A percentile compares a stretch with the other conserved stretches of the same genome.
Conservation (phyloP, 805 yeast genomes). For the Lachancea thermotolerans region DNA sequence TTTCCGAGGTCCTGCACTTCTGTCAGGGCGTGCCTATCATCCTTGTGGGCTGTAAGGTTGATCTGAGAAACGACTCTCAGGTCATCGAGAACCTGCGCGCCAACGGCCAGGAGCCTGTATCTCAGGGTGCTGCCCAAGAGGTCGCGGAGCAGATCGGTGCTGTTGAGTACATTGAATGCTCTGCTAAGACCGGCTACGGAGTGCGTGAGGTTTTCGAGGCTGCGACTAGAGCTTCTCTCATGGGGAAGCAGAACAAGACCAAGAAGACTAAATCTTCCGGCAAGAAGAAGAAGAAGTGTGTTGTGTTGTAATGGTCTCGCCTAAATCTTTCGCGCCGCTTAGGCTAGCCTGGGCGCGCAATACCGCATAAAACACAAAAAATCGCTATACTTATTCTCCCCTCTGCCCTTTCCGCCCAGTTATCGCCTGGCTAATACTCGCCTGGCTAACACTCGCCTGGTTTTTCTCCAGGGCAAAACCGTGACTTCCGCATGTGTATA, state of each 20-base stretch:
- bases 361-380: neutral
- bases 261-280: constrained; percentile 15
- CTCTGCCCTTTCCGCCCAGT: too few relatives aligned
- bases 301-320: constrained; percentile 9
- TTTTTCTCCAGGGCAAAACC: neutral
- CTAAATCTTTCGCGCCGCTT: too few relatives aligned
- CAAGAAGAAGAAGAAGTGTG: constrained; percentile 21
- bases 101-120: constrained; percentile 28
- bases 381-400: neutral
- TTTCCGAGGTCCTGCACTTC: constrained; percentile 85
- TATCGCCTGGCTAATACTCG: too few relatives aligned
- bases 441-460: too few relatives aligned
- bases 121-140: constrained; percentile 46
- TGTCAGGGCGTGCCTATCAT: constrained; percentile 92
- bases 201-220: constrained; percentile 88
- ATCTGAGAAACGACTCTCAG: constrained; percentile 73
- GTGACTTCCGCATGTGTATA: neutral
- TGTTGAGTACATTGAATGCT: constrained; percentile 72
- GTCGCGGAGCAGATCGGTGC: constrained; percentile 78
- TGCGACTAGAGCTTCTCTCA: constrained; percentile 77
- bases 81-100: constrained; percentile 63
- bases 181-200: constrained; percentile 86
- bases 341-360: neutral
- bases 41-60: constrained; percentile 86
- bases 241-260: constrained; percentile 38